Evolutionary conservation across 164 flowering plant species (phyloP).

Genomic region (Umbilicus rupestris): DNA sequence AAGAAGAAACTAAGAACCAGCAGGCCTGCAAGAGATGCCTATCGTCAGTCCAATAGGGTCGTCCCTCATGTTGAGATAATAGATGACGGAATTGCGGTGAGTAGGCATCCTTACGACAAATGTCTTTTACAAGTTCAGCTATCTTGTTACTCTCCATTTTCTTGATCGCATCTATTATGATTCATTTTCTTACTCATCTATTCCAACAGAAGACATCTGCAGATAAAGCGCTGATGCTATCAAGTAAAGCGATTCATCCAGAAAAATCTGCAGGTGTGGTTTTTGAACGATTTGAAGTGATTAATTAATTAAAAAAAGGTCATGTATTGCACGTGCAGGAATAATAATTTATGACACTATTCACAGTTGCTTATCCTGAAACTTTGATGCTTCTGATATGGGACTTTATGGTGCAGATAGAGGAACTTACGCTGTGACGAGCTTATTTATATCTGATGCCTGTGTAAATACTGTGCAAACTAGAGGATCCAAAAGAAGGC

Average conservation of each 20-base stretch:
- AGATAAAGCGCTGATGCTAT: slow-evolving; percentile 18
- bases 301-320: not conserved
- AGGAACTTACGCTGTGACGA: slow-evolving; percentile 9
- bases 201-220: slow-evolving; percentile 14
- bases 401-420: slow-evolving; percentile 10
- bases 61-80: no score
- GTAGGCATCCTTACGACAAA: not conserved
- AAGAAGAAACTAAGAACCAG: not conserved
- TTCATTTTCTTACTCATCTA: not conserved
- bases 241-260: slow-evolving; percentile 7
- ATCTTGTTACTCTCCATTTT: no score
- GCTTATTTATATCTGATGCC: slow-evolving; percentile 8
- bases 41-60: no score
- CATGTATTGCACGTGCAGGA: not conserved
- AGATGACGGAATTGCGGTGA: no score
- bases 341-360: not conserved
- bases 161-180: not conserved
- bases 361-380: not conserved
- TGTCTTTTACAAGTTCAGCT: not conserved
- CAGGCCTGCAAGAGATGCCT: not conserved
- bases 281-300: not conserved
- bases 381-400: slow-evolving; percentile 1
- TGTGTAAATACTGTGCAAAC: slow-evolving; percentile 2
- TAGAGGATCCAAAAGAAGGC: slow-evolving; percentile 5
- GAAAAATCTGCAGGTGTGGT: slow-evolving; percentile 16